These are phyloP conservation scores for Thalia dealbata DNA, from an alignment of 176 grass and related monocot species.

Conservation along the genomic window DNA sequence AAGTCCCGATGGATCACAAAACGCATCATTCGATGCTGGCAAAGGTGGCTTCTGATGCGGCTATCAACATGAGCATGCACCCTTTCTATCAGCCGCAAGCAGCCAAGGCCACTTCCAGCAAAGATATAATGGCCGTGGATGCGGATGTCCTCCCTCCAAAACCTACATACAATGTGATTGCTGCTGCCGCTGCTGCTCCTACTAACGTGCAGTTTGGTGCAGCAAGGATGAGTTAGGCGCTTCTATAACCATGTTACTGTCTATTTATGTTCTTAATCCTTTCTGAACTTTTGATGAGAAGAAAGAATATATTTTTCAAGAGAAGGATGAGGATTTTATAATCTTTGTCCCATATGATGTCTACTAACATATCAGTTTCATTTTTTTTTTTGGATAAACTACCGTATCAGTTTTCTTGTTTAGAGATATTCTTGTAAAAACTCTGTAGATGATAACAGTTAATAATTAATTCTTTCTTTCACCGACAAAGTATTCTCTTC, in stretches of 20 bases:
- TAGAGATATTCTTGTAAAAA: too few relatives aligned
- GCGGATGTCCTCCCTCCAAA: neutral
- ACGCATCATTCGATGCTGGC: neutral
- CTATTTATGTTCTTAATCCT: too few relatives aligned
- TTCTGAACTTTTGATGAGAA: too few relatives aligned
- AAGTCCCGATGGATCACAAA: neutral
- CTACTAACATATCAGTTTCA: too few relatives aligned
- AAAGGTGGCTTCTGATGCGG: neutral
- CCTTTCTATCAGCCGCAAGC: slow-evolving; percentile 1
- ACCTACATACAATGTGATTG: slow-evolving; percentile 3
- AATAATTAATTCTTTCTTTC: too few relatives aligned
- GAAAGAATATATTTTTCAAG: too few relatives aligned
- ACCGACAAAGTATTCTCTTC: too few relatives aligned
- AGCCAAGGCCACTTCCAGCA: neutral
- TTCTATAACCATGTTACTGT: neutral
- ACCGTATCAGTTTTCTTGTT: too few relatives aligned
- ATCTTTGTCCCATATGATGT: too few relatives aligned
- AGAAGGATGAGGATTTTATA: too few relatives aligned
- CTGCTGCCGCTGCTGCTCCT: neutral
- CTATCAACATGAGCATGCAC: neutral
- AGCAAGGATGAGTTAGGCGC: slow-evolving; percentile 2
- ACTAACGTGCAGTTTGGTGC: slow-evolving; percentile 7
- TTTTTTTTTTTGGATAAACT: too few relatives aligned
- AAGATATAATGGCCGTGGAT: slow-evolving; percentile 6
- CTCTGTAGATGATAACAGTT: too few relatives aligned